Evolutionary conservation across 192 early-diverging fungal genomes (phyloP).

Genomic region (Podila horticola): DNA sequence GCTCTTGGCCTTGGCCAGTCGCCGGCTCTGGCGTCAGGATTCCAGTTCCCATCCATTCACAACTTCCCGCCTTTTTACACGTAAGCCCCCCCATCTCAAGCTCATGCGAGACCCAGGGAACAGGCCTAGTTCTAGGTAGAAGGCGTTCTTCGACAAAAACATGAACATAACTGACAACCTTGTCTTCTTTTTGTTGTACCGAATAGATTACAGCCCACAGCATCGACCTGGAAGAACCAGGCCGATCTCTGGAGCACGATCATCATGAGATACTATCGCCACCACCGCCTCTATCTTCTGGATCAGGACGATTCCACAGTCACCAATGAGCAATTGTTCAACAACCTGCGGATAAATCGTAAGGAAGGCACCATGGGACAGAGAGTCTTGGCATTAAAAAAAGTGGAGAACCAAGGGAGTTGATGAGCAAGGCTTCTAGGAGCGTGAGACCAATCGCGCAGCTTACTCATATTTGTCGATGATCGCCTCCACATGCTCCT

Average conservation of each 20-base stretch:
- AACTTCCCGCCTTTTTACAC: conserved; percentile 94
- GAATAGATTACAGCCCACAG: conserved; percentile 72
- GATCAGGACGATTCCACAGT: conserved; percentile 67
- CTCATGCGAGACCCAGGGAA: neutral
- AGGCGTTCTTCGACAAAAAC: neutral
- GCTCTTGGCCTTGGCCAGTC: conserved; percentile 33
- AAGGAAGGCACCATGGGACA: neutral
- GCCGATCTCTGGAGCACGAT: conserved; percentile 81
- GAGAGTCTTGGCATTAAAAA: too few relatives aligned
- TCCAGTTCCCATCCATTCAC: conserved; percentile 85
- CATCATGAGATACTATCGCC: conserved; percentile 76
- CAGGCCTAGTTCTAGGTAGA: neutral
- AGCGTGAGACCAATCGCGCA: neutral
- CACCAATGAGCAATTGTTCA: conserved; percentile 68
- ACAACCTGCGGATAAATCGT: conserved; percentile 77
- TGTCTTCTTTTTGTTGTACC: neutral
- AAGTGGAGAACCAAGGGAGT: conserved; percentile 23
- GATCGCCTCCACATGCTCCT: neutral
- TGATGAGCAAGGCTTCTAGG: neutral
- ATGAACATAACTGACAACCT: neutral
- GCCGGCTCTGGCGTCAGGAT: conserved; percentile 49
- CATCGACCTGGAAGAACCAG: conserved; percentile 87
- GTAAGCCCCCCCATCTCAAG: conserved; percentile 57
- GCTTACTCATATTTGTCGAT: neutral
- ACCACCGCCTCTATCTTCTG: conserved; percentile 70